phyloP scores from a whole-genome alignment of 2,329 filamentous ascomycete genomes.

The Aspergillus sp. region DNA sequence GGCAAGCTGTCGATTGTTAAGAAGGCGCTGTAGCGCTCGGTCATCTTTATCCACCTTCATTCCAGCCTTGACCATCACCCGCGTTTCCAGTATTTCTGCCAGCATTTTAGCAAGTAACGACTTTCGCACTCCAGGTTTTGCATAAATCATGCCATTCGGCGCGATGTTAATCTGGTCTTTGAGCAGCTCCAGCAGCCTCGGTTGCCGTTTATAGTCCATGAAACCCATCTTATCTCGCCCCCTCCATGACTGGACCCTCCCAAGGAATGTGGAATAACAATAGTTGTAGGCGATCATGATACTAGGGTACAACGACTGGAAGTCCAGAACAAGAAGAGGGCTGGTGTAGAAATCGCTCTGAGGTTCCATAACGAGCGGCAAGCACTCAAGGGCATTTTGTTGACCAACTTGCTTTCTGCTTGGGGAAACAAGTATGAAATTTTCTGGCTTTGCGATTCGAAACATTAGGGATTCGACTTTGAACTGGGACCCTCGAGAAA shows the following conservation, averaged over 20 bases:
- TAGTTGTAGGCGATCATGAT: slow-evolving; percentile 99
- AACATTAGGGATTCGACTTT: slow-evolving; percentile 99
- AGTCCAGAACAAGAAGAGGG: slow-evolving; percentile 87
- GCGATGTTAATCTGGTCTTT: slow-evolving; percentile 87
- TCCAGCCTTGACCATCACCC: slow-evolving; percentile 95
- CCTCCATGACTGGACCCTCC: slow-evolving; percentile 82
- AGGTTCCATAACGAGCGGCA: slow-evolving; percentile 96
- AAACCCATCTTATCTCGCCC: slow-evolving; percentile 94
- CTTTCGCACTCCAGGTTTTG: slow-evolving; percentile 79
- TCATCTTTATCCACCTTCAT: slow-evolving; percentile 95
- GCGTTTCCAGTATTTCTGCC: slow-evolving; percentile 89
- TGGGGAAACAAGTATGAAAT: slow-evolving; percentile 85
- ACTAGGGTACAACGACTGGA: slow-evolving; percentile 93
- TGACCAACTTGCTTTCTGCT: slow-evolving; percentile 87
- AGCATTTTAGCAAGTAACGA: slow-evolving; percentile 95
- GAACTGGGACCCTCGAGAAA: slow-evolving; percentile 92
- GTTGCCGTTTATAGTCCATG: slow-evolving; percentile 76
- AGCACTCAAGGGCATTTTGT: slow-evolving; percentile 91
- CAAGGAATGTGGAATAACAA: slow-evolving; percentile 95
- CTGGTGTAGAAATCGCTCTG: slow-evolving; percentile 92
- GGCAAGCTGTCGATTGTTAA: slow-evolving; percentile 92
- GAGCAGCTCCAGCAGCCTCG: slow-evolving; percentile 72
- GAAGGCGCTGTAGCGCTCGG: slow-evolving; percentile 75
- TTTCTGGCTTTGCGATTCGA: slow-evolving; percentile 94
- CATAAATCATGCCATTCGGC: slow-evolving; percentile 96